Base-by-base conservation (phyloP, 2,329 filamentous ascomycete genomes). In the Penicillium sumatraense region DNA sequence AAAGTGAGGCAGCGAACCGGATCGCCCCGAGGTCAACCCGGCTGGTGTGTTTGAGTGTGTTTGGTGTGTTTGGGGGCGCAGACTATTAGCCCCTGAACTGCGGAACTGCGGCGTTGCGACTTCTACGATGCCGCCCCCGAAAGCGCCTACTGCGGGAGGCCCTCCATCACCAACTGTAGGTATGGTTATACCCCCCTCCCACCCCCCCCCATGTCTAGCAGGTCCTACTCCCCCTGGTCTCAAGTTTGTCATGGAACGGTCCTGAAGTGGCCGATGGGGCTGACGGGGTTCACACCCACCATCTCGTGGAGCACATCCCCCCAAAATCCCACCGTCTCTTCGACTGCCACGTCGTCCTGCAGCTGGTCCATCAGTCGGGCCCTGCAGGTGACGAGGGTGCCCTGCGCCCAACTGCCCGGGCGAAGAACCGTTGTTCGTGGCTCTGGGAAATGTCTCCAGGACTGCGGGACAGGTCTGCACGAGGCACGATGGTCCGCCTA, bases 1-100 rank as follows among this genome's bases (percentile, higher is more conserved):
- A 70, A 72, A 73, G 67, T 73, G 71, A 73, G 68, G 71, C 71
- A 68, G 68, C 71, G 68, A 74, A 72, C 69, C 71, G 71, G 71
- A 73, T 70, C 54, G 54, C 55, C 51, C 58, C 51, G 58, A 59
- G 33, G 16, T 9, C 48, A 38, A 53, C 57, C 69, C 67, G 69
- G 42, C 42, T 46, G 46, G 46, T 49, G 40, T 44, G 36, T 44
- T 26, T 47, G 44, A 10, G 24, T 27, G 42, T 20, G 26, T 27
- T 45, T 45, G 41, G n/a, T 31, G 24, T 45, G 20, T 29, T 45
- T 45, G 42, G 42, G 16, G 26, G 42, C 42, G 42, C 42, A 49
- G 47, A 38, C 24, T 16, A 38, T 24, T 11, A 42, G 47, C 23
- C 47, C 33, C 33, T 49, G 33, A 40, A 33, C 14, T 40, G 20